Conservation (phyloP, 371 early-diverging fungal species). For the Zychaea mexicana region DNA sequence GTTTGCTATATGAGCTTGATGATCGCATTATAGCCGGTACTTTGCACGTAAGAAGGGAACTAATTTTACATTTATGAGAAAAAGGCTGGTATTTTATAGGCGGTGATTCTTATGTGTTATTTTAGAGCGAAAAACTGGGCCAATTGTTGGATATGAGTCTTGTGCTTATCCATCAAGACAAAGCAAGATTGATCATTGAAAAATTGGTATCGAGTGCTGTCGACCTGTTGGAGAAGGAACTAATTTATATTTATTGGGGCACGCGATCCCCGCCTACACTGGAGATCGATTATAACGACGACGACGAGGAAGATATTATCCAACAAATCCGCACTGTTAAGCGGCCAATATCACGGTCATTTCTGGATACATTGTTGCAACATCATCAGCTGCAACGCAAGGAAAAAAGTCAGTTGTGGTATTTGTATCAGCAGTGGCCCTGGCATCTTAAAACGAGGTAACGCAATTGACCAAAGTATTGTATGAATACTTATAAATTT, state of each 20-base stretch:
- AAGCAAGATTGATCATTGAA: not conserved
- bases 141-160: constrained; percentile 2
- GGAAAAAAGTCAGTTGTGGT: not conserved
- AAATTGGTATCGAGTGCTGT: not conserved
- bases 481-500: no score
- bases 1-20: not conserved
- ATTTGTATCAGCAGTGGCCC: constrained; percentile 2
- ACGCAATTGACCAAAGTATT: not conserved
- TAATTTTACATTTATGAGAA: no score
- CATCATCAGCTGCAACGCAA: not conserved
- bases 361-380: not conserved
- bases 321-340: not conserved
- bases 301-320: not conserved
- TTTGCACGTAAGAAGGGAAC: not conserved
- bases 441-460: constrained; percentile 4
- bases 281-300: not conserved
- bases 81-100: not conserved
- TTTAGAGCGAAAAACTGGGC: not conserved
- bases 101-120: not conserved
- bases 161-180: not conserved
- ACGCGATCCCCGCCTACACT: not conserved
- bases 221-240: not conserved
- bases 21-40: not conserved
- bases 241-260: not conserved
- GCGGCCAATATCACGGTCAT: not conserved